Percentiles rank a stretch among this genome's conserved stretches.
These are phyloP conservation scores for Coprinellus micaceus DNA, from an alignment of 768 basidiomycete genomes.

Conservation along the genomic window DNA sequence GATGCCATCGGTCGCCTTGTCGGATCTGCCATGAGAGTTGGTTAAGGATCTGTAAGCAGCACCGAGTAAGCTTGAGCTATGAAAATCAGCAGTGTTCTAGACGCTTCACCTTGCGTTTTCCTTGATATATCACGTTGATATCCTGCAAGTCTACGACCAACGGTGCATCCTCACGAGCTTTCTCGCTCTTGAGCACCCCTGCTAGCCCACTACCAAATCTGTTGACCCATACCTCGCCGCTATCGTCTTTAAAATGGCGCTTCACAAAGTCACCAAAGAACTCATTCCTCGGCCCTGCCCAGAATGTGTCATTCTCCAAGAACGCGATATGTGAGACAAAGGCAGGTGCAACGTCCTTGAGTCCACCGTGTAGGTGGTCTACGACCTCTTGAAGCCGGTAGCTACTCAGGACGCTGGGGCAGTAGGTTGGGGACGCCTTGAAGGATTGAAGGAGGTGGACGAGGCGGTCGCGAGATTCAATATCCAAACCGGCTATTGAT, in stretches of 20 bases:
- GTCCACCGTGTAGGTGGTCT: background rate
- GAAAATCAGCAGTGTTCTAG: no score
- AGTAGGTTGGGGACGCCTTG: constrained; percentile 13
- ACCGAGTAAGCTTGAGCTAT: background rate
- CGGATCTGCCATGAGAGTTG: constrained; percentile 80
- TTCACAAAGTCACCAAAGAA: constrained; percentile 27
- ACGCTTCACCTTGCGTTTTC: constrained; percentile 49
- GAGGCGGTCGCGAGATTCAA: constrained; percentile 38
- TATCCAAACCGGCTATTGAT: constrained; percentile 81
- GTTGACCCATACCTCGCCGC: no score
- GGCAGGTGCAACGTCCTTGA: constrained; percentile 38
- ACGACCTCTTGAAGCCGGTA: constrained; percentile 67
- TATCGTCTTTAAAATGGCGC: background rate
- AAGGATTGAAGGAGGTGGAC: constrained; percentile 19
- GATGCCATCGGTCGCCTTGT: constrained; percentile 84
- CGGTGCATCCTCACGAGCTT: constrained; percentile 9
- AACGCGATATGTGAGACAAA: constrained; percentile 70
- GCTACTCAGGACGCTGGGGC: constrained; percentile 14
- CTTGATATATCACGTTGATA: constrained; percentile 66
- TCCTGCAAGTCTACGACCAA: constrained; percentile 57
- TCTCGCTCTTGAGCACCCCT: background rate
- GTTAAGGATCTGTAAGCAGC: constrained; percentile 73
- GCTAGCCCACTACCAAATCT: no score
- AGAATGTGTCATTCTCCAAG: constrained; percentile 45
- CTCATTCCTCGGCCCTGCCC: constrained; percentile 47